Percentiles rank a stretch among this genome's conserved stretches.
phyloP scores from a whole-genome alignment of 192 early-diverging fungal genomes.

The Linnemannia schmuckeri region DNA sequence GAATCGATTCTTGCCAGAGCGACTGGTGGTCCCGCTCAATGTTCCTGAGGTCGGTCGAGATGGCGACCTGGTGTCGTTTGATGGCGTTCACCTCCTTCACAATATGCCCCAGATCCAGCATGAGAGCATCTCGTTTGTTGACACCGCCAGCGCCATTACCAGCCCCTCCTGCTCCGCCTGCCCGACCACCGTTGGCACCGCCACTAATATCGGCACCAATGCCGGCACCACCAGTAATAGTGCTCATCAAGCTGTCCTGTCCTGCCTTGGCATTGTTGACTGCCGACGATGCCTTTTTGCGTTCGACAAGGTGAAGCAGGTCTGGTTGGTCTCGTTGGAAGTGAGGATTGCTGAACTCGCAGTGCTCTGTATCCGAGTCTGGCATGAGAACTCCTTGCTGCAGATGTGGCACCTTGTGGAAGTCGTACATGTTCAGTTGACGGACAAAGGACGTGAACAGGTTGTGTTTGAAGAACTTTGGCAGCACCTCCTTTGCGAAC shows the following conservation, averaged over 20 bases:
- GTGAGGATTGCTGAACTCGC: constrained; percentile 92
- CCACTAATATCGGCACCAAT: neutral
- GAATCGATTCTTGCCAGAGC: constrained; percentile 87
- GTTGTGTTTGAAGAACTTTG: constrained; percentile 92
- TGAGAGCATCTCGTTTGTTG: constrained; percentile 57
- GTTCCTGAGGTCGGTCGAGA: constrained; percentile 86
- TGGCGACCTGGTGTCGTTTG: constrained; percentile 90
- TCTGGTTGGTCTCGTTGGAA: constrained; percentile 92
- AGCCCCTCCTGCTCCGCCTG: neutral
- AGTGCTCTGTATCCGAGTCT: constrained; percentile 82
- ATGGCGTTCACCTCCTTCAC: constrained; percentile 87
- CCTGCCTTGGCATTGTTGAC: neutral
- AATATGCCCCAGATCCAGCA: constrained; percentile 66
- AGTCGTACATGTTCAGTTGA: constrained; percentile 97
- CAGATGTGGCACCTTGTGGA: constrained; percentile 96
- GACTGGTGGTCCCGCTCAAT: constrained; percentile 92
- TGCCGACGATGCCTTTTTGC: constrained; percentile 77
- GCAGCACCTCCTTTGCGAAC: constrained; percentile 86
- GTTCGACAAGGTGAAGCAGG: constrained; percentile 85
- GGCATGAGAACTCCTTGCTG: constrained; percentile 89
- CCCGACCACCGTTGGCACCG: too few species aligned
- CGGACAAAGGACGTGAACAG: constrained; percentile 93
- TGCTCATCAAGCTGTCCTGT: neutral
- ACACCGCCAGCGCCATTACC: constrained; percentile 19
- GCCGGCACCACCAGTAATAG: neutral